Base-by-base conservation (phyloP, 305 asterid species). In the Fraxinus paxiana region DNA sequence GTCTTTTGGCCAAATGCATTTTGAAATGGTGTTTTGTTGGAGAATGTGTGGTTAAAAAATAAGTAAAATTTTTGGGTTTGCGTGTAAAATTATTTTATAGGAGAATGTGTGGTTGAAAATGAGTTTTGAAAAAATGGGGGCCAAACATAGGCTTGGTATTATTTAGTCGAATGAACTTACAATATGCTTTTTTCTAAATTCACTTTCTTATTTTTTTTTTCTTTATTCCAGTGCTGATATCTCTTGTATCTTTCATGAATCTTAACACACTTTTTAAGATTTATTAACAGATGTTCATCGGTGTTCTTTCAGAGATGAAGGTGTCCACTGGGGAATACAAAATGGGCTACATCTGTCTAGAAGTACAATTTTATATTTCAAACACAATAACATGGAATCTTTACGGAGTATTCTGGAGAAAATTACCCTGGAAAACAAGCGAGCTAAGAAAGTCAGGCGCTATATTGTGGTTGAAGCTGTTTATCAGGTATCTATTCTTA, bases 291-390 rank as follows among this genome's bases (percentile, higher is more conserved):
- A 59, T 67, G 30, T 35, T 75, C 69, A 22, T 81, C 76, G 77
- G 78, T 85, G 71, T 82, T 83, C 79, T 88, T 85, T 38, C 83
- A 95, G 99, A 76, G 98, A 95, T 72, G 99, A 95, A 83, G 98
- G 98, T 30, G 97, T 95, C 63, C 97, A 95, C 86, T 95, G 99
- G 97, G 97, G 95, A 82, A 93, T 94, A 81, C 98, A 95, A 86
- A 93, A 95, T 84, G 98, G 99, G 46, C 98, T 95, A 83, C 94
- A 93, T 80, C 96, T 95, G 79, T 95, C 99, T 48, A 90, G 99
- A 88, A 91, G 99, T 88, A 93, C 96, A 22, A 87, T 93, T 81
- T 81, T 90, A 31, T 94, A 89, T 84, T 95, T 91, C 91, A 93
- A 92, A 83, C 99, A 93, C 90, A 95, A 95, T 75, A 89, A 93